These are phyloP conservation scores for Arthonia radiata DNA, from an alignment of 495 filamentous ascomycete genomes.

Conservation along the genomic window DNA sequence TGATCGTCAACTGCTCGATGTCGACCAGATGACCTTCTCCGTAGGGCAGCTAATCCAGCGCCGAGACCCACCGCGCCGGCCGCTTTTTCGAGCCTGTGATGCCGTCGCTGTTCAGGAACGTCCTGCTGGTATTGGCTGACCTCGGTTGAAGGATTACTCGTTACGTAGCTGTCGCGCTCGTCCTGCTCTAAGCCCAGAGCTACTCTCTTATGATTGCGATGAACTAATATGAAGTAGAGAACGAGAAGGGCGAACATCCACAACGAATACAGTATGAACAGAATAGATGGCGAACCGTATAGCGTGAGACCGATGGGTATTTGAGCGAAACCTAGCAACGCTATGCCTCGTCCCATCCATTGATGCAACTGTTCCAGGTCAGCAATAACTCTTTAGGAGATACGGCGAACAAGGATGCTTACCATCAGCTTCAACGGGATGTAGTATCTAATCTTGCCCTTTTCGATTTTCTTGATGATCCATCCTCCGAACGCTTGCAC, in stretches of 20 bases:
- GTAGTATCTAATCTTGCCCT: conserved; percentile 27
- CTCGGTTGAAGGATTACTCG: too few relatives aligned
- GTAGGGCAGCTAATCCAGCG: too few relatives aligned
- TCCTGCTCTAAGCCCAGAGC: conserved; percentile 23
- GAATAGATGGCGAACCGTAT: conserved; percentile 63
- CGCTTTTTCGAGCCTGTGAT: too few relatives aligned
- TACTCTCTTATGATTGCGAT: conserved; percentile 28
- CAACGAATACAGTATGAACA: conserved; percentile 68
- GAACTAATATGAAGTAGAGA: conserved; percentile 49
- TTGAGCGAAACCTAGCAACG: conserved; percentile 62
- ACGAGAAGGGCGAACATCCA: conserved; percentile 41
- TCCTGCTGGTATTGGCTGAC: too few relatives aligned
- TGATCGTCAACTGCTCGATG: too few relatives aligned
- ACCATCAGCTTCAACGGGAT: conserved; percentile 51
- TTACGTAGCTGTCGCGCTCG: conserved; percentile 25
- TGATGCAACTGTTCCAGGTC: conserved; percentile 34
- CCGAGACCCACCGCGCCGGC: too few relatives aligned
- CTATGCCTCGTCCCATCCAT: conserved; percentile 57
- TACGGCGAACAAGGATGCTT: conserved; percentile 6
- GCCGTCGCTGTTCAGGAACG: too few relatives aligned
- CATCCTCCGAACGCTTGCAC: conserved; percentile 60
- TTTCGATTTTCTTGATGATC: conserved; percentile 36
- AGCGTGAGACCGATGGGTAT: conserved; percentile 74
- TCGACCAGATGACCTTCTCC: too few relatives aligned
- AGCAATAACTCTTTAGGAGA: neutral